Evolutionary conservation across 176 grass and related monocot species (phyloP).

Genomic region (Pharus latifolius): DNA sequence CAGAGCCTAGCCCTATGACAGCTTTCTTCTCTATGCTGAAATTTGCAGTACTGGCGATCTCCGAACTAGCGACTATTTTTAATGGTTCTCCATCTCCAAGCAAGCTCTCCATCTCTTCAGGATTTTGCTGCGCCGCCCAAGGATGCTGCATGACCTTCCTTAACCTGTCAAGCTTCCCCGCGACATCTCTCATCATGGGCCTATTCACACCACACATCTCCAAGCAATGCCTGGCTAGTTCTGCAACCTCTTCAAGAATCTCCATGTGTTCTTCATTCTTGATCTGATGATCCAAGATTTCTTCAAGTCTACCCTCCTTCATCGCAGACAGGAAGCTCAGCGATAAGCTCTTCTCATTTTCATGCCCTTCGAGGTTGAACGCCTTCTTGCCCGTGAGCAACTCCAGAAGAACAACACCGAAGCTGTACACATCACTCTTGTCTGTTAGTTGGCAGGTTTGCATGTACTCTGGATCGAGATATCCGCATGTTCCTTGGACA

Average conservation of each 20-base stretch:
- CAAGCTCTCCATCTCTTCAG: background rate
- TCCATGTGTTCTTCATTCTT: background rate
- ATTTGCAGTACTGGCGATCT: background rate
- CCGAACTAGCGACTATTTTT: background rate
- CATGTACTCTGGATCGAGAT: conserved; percentile 44
- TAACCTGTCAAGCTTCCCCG: background rate
- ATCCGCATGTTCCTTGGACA: conserved; percentile 44
- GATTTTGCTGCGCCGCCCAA: background rate
- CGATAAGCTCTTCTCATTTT: conserved; percentile 2
- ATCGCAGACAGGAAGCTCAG: background rate
- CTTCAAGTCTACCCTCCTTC: background rate
- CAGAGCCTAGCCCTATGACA: background rate
- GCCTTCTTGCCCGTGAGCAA: conserved; percentile 2
- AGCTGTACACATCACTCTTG: conserved; percentile 25
- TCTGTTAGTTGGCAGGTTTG: conserved; percentile 13
- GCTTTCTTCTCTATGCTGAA: background rate
- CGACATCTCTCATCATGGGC: conserved; percentile 23
- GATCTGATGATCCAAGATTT: background rate
- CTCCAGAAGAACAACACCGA: conserved; percentile 26
- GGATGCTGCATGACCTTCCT: conserved; percentile 2
- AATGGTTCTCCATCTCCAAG: conserved; percentile 8
- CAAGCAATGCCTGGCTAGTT: conserved; percentile 14
- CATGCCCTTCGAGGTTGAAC: background rate
- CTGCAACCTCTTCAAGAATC: background rate
- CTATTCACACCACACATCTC: conserved; percentile 17